Percentiles rank a stretch among this genome's conserved stretches.
Conservation (phyloP, 768 basidiomycete species). For the Russula dissimulans region DNA sequence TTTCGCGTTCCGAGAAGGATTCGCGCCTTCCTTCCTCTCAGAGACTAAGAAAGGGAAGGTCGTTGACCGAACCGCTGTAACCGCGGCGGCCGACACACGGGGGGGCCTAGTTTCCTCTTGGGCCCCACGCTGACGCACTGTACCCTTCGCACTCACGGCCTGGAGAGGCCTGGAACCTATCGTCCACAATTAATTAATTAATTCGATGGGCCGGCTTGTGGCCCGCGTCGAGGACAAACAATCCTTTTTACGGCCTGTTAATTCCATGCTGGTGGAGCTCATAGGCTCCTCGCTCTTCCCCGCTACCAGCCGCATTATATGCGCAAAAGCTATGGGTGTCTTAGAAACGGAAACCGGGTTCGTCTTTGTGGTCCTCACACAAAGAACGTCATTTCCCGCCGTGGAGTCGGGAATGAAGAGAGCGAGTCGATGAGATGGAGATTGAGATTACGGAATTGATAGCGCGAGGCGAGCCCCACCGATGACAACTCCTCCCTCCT, state of each 20-base stretch:
- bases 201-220: neutral
- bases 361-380: neutral
- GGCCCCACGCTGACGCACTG: neutral
- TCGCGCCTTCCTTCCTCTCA: no score
- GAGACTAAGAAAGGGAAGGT: neutral
- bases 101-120: neutral
- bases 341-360: neutral
- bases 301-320: neutral
- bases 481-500: neutral
- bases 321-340: neutral
- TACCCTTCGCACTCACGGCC: neutral
- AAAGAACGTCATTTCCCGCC: neutral
- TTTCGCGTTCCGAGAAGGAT: no score
- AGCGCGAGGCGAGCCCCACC: neutral
- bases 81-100: neutral
- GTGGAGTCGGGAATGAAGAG: neutral
- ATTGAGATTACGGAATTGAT: neutral
- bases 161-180: constrained; percentile 3
- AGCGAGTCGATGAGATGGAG: neutral
- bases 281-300: neutral
- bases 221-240: neutral
- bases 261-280: no score
- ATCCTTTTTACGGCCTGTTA: no score
- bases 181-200: neutral
- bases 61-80: neutral